Evolutionary conservation across 2,329 filamentous ascomycete species (phyloP), one percentile per base, ranked within the genome.

Genomic region (Orbilia javanica): DNA sequence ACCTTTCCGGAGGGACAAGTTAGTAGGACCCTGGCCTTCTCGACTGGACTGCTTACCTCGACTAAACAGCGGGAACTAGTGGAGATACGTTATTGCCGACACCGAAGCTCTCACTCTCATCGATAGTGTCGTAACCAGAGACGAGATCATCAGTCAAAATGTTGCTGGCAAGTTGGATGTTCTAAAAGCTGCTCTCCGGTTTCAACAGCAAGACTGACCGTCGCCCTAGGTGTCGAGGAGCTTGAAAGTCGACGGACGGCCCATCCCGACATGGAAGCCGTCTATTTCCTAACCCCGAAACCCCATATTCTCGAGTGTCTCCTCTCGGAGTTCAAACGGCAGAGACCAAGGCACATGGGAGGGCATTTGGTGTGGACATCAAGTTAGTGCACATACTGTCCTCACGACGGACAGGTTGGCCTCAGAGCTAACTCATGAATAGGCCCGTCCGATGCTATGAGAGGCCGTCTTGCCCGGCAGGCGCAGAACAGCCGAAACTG

Each of bases 81-180:
- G 96, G 96, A 99, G 98, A 89, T 93, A 97, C 81, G 87, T 99
- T 81, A 91, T 99, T 66, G 87, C 97, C 82, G 96, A 99, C 85
- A 90, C 93, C 81, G 88, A 87, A 71, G 94, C 93, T 83, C 91
- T 91, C 84, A 94, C 92, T 84, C 89, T 99, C 82, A 88, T 99
- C 82, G 91, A 97, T 85, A 97, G 95, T 87, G 92, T 93, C 55
- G 89, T 95, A 83, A 95, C 93, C 82, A 92, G 97, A 86, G 95
- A 99, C 89, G 93, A 97, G 83, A 96, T 99, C 81, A 91, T 99
- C 85, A 96, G 97, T 84, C 90, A 94, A 85, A 97, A 97, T 84
- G 93, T 99, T 85, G 95, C 94, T 81, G 97, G 94, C 97, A 88
- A 83, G 91, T 82, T 79, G 60, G 50, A 67, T n/a, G 18, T 31